Base-by-base conservation (phyloP, 2,329 filamentous ascomycete genomes). In the Trichophyton benhamiae region DNA sequence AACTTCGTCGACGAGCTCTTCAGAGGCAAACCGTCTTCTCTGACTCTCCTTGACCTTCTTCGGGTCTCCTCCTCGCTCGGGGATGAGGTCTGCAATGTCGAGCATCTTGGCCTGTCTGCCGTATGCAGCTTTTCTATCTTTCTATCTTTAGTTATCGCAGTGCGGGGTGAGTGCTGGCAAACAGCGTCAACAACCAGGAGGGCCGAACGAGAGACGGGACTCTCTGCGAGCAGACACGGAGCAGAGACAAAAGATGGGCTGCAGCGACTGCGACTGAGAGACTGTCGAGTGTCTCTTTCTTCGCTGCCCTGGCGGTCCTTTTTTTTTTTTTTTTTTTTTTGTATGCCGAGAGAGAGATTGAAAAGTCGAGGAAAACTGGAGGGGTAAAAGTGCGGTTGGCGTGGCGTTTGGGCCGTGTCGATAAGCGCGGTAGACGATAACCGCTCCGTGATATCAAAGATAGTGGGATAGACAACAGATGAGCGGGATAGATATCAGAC, bases 21-120 rank as follows among this genome's bases (percentile, higher is more conserved):
- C 88, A 13, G 86, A 82, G 57, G 89, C 91, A 78, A 85, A 83
- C 68, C 94, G 86, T 72, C 85, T 86, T 68, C 87, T 84, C 77
- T 99, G 94, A 66, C 88, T 94, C 75, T 96, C 90, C 74, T 88
- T 88, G 76, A 99, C 94, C 78, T 86, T 87, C 72, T 95, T 87
- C 15, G 91, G 89, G 77, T 97, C 85, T 68, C 94, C 94, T 67
- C 92, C 94, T 69, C 91, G 88, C 76, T 96, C 90, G 72, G 83
- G 77, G 70, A 92, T 87, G 72, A 92, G 90, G 72, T 91, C 88
- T 68, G 83, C 80, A 61, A 90, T 80, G 78, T 91, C 88, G 67
- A 90, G 80, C 87, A 90, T 90, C n/a, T 42, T 60, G 9, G 1
- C 22, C n/a, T 15, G 11, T 52, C 46, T 13, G 20, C 25, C 22